These are phyloP conservation scores for Kappamyces sp. DNA, from an alignment of 192 early-diverging fungal species.

Conservation along the genomic window DNA sequence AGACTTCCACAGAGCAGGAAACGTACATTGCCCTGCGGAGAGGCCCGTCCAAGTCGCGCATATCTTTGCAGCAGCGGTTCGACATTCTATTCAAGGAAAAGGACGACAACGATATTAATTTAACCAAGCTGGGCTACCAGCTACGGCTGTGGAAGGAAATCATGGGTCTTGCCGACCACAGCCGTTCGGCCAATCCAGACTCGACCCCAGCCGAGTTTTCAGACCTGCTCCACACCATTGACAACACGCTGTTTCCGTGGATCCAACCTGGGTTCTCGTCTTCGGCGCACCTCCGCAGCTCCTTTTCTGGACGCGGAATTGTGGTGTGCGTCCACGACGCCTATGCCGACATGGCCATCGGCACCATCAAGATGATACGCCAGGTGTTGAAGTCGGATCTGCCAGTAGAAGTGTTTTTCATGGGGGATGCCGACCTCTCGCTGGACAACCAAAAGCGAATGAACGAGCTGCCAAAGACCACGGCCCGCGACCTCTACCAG, in stretches of 20 bases:
- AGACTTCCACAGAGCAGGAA: too few relatives aligned
- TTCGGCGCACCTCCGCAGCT: neutral
- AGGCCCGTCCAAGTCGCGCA: too few relatives aligned
- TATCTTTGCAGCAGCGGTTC: too few relatives aligned
- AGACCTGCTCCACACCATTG: neutral
- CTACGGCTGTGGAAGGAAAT: too few relatives aligned
- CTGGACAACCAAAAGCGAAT: conserved; percentile 2
- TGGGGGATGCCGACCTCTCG: conserved; percentile 29
- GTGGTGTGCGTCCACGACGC: conserved; percentile 9
- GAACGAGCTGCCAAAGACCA: neutral
- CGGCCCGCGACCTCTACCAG: neutral
- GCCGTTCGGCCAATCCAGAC: too few relatives aligned
- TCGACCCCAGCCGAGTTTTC: too few relatives aligned
- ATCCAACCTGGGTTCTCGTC: neutral
- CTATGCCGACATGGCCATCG: neutral
- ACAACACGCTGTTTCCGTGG: neutral
- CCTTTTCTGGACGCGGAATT: conserved; percentile 5
- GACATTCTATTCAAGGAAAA: too few relatives aligned
- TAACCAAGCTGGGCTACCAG: too few relatives aligned
- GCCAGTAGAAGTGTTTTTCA: conserved; percentile 57
- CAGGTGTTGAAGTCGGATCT: conserved; percentile 18
- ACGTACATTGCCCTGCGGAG: too few relatives aligned
- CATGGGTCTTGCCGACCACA: too few relatives aligned
- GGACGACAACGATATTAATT: too few relatives aligned
- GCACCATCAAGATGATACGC: conserved; percentile 12